Evolutionary conservation across 2,329 filamentous ascomycete genomes (phyloP).

Genomic region (Penicillium oxalicum): DNA sequence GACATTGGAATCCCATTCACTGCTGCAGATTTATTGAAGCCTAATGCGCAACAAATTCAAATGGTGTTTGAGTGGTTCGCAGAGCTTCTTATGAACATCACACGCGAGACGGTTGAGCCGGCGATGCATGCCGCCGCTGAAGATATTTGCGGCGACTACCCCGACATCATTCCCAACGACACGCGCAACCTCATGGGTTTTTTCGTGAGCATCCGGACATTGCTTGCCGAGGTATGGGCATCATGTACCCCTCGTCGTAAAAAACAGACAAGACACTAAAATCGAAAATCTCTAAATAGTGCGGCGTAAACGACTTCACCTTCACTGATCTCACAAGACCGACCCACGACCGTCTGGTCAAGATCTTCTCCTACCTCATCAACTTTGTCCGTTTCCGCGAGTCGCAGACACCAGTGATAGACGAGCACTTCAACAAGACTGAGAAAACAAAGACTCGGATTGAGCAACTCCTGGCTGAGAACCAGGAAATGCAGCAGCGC

Average conservation of each 20-base stretch:
- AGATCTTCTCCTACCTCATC: constrained; percentile 96
- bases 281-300: constrained; percentile 43
- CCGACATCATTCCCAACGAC: constrained; percentile 77
- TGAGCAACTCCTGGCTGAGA: constrained; percentile 76
- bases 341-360: constrained; percentile 81
- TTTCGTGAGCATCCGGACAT: constrained; percentile 72
- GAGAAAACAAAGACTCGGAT: constrained; percentile 82
- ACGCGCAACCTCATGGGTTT: constrained; percentile 95
- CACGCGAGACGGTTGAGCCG: constrained; percentile 86
- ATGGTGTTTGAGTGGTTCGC: constrained; percentile 98
- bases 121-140: constrained; percentile 90
- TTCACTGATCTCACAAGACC: constrained; percentile 89
- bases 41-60: constrained; percentile 89
- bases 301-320: constrained; percentile 87
- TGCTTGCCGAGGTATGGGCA: constrained; percentile 59
- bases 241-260: neutral
- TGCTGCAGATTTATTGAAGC: constrained; percentile 81
- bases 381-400: constrained; percentile 98
- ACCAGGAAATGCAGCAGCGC: constrained; percentile 76
- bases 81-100: constrained; percentile 87
- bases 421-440: constrained; percentile 87
- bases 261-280: neutral
- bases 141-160: constrained; percentile 75
- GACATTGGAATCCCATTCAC: constrained; percentile 92
- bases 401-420: constrained; percentile 81